These are phyloP conservation scores for Stephanocyclus meneghinianus DNA, from an alignment of 352 stramenopile species.

Conservation along the genomic window DNA sequence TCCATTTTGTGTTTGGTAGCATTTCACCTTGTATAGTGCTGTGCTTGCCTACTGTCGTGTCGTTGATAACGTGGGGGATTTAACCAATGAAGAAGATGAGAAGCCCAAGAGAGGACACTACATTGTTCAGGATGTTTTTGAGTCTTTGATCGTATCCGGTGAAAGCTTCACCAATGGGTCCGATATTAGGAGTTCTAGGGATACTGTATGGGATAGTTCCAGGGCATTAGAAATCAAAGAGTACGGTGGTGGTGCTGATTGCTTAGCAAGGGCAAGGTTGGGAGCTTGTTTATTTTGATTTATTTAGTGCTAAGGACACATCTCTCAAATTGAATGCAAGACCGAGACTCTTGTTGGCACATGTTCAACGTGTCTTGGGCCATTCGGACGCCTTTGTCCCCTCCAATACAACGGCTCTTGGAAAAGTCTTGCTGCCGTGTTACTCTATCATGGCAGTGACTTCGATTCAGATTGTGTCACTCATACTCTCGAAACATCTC, in stretches of 20 bases:
- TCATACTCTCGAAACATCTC: conserved; percentile 48
- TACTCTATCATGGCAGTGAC: conserved; percentile 59
- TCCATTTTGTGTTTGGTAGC: conserved; percentile 68
- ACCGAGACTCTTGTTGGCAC: conserved; percentile 41
- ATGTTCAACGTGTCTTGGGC: conserved; percentile 45
- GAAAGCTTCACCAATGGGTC: conserved; percentile 45
- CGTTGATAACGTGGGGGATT: conserved; percentile 40
- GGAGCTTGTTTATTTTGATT: conserved; percentile 33
- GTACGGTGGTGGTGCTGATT: conserved; percentile 19
- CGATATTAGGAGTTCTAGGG: conserved; percentile 31
- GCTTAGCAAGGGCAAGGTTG: conserved; percentile 52
- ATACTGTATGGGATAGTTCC: conserved; percentile 47
- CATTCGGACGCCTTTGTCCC: conserved; percentile 63
- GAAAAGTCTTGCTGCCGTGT: conserved; percentile 47
- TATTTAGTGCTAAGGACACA: conserved; percentile 37
- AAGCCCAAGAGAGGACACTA: conserved; percentile 17
- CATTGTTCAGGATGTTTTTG: conserved; percentile 24
- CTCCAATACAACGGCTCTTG: conserved; percentile 52
- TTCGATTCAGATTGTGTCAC: conserved; percentile 32
- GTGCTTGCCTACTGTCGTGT: conserved; percentile 50
- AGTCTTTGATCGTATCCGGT: conserved; percentile 37
- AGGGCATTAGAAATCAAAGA: conserved; percentile 22
- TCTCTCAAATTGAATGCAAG: conserved; percentile 28
- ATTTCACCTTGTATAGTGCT: conserved; percentile 71
- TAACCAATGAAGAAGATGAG: not conserved